Conservation (phyloP, 306 rosid species). For the Benincasa hispida region DNA sequence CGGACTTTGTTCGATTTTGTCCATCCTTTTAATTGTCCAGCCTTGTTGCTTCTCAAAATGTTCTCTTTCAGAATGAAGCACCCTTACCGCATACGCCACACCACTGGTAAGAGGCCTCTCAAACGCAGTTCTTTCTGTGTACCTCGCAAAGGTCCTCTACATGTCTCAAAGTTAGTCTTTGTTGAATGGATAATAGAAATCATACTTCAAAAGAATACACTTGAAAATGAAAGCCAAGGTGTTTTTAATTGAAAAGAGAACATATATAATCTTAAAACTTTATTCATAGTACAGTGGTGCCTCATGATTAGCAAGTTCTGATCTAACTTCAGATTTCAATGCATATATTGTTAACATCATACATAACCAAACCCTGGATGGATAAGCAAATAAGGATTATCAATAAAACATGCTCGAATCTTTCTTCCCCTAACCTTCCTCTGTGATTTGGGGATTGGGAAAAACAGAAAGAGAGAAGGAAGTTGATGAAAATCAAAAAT, state of each 20-base stretch:
- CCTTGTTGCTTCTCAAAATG: constrained; percentile 95
- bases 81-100: constrained; percentile 98
- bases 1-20: constrained; percentile 61
- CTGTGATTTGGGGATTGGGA: not conserved
- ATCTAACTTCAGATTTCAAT: not conserved
- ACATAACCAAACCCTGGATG: not conserved
- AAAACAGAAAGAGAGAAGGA: not conserved
- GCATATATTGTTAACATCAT: not conserved
- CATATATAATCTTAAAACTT: not conserved
- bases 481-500: not conserved
- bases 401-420: not conserved
- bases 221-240: not conserved
- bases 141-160: constrained; percentile 81
- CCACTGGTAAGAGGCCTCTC: constrained; percentile 99
- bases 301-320: not conserved
- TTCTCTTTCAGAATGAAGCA: constrained; percentile 88
- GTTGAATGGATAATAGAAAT: constrained; percentile 5
- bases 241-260: not conserved
- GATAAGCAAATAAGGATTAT: not conserved
- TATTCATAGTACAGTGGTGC: not conserved
- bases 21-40: constrained; percentile 95
- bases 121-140: constrained; percentile 92
- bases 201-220: not conserved
- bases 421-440: not conserved
- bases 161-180: constrained; percentile 28